Evolutionary conservation across 257 asterid genomes (phyloP), one percentile per base, ranked within the genome.

Genomic region (Linaria vulgaris): DNA sequence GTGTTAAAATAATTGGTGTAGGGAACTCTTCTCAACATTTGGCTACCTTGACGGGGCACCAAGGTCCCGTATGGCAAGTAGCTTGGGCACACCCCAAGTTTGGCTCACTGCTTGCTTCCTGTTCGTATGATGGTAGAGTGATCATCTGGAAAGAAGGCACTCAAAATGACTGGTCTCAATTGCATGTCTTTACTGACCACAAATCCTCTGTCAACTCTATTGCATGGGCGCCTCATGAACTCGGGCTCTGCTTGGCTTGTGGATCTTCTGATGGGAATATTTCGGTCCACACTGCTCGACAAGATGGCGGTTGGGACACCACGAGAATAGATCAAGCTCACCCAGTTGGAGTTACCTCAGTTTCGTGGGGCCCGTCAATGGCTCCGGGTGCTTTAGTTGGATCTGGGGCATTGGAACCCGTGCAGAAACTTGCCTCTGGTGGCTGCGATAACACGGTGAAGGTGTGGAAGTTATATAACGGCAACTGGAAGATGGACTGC

Each of bases 51-150:
- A 83, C 56, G 15, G 96, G 96, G 23, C 98, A 92, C 69, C 88
- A 78, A 59, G 95, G 96, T 47, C 97, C 98, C 14, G 96, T 92
- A 45, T 92, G 98, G 98, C 95, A 92, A 76, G 90, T 87, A 41
- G 73, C 83, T 12, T 92, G 96, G 98, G 97, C 96, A 16, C 97
- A 89, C 78, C 98, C 96, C 57, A 92, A 92, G 70, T 92, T 87
- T 24, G 97, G 98, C 43, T 83, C 95, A 6, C 38, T 76, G 3
- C 91, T 88, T 20, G 97, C 97, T 61, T 92, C 91, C 12, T 81
- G 88, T 65, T 81, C 91, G 41, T 81, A 84, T 49, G 91, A 84
- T 52, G 87, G 91, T 53, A 81, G 70, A 69, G 85, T 84, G 24
- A 79, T 81, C 20, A 66, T 84, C 74, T 84, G 91, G 91, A 81